phyloP scores from a whole-genome alignment of 495 filamentous ascomycete species.

The Oidiodendron maius region DNA sequence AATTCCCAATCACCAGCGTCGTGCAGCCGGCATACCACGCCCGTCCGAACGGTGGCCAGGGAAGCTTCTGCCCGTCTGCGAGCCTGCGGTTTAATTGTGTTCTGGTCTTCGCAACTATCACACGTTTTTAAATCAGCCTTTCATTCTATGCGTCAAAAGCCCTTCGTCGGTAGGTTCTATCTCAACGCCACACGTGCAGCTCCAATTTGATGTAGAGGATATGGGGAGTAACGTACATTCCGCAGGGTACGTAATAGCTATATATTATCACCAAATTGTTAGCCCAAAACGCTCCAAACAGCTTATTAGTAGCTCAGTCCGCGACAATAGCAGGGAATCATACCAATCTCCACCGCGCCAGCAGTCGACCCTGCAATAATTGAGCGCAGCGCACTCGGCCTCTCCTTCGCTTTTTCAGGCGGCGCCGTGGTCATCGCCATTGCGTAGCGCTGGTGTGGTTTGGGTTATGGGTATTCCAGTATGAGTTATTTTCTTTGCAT shows the following conservation, averaged over 20 bases:
- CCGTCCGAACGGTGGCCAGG: conserved; percentile 86
- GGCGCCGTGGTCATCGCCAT: conserved; percentile 5
- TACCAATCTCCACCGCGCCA: conserved; percentile 92
- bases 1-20: conserved; percentile 94
- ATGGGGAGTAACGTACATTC: conserved; percentile 83
- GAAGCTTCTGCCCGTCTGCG: conserved; percentile 76
- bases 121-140: not conserved
- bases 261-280: not conserved
- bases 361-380: conserved; percentile 85
- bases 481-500: not conserved
- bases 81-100: conserved; percentile 88
- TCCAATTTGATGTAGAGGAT: no score
- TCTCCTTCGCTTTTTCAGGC: conserved; percentile 29
- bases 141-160: not conserved
- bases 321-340: conserved; percentile 2
- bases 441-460: conserved; percentile 13
- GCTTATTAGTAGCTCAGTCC: not conserved
- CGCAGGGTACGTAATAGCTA: conserved; percentile 94
- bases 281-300: not conserved
- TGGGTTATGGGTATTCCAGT: not conserved
- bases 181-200: no score
- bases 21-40: conserved; percentile 99
- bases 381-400: conserved; percentile 78
- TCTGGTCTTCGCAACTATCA: conserved; percentile 88
- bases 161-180: no score